Evolutionary conservation across 148 eudicot species (phyloP).

Genomic region (Camellia lanceoleosa): DNA sequence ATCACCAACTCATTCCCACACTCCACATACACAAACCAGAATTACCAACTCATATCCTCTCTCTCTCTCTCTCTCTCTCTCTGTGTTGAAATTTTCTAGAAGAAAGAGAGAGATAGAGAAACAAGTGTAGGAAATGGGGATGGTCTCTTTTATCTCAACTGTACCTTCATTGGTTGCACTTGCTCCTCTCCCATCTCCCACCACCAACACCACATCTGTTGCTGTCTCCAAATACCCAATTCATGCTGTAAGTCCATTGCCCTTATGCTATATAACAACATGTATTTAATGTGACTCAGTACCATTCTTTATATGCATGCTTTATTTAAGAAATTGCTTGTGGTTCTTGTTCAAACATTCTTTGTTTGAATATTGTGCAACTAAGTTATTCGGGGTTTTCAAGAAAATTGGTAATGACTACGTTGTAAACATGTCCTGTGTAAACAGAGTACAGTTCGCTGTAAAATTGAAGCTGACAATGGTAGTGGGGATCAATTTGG

Average conservation of each 20-base stretch:
- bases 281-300: neutral
- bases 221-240: conserved; percentile 28
- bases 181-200: conserved; percentile 31
- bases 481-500: conserved; percentile 35
- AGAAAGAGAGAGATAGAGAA: too few species aligned
- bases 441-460: conserved; percentile 48
- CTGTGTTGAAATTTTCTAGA: neutral
- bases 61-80: neutral
- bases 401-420: neutral
- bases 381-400: neutral
- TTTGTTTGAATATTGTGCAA: neutral
- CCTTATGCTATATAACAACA: neutral
- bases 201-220: conserved; percentile 21
- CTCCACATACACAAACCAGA: neutral
- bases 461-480: conserved; percentile 40
- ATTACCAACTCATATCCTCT: neutral
- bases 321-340: neutral
- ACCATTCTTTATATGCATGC: neutral
- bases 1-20: conserved; percentile 4
- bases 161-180: conserved; percentile 47
- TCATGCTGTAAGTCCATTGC: conserved; percentile 35
- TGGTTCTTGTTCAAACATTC: neutral
- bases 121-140: conserved; percentile 25
- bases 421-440: neutral
- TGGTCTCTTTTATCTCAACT: conserved; percentile 62